Conservation (phyloP, 2,329 filamentous ascomycete genomes). For the Dactylellina cionopaga region DNA sequence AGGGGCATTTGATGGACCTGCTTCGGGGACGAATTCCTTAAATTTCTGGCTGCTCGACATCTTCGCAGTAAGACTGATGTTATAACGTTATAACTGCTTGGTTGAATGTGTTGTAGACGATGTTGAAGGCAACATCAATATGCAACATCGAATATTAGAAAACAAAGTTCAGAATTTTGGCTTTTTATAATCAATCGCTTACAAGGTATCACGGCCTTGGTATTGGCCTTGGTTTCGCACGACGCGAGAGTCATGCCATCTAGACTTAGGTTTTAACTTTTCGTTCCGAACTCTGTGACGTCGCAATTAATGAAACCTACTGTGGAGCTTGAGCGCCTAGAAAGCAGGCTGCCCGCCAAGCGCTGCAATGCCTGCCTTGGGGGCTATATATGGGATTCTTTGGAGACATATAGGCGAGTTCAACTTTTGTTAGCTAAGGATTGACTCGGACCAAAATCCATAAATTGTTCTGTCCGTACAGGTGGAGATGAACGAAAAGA, state of each 20-base stretch:
- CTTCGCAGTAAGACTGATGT: not conserved
- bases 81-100: not conserved
- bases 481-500: conserved; percentile 11
- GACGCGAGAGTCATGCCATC: not conserved
- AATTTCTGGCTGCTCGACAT: conserved; percentile 14
- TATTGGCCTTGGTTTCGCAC: conserved; percentile 8
- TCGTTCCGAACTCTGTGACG: conserved; percentile 10
- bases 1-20: conserved; percentile 14
- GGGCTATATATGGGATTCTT: conserved; percentile 15
- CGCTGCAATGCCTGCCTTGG: conserved; percentile 35
- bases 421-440: no score
- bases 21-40: conserved; percentile 15
- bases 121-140: not conserved
- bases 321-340: not conserved
- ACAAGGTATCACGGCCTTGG: not conserved
- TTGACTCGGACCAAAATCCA: not conserved
- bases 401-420: not conserved
- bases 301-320: not conserved
- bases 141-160: not conserved
- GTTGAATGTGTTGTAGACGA: conserved; percentile 9
- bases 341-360: conserved; percentile 33
- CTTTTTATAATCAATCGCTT: not conserved
- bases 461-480: conserved; percentile 7
- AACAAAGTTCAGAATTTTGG: no score
- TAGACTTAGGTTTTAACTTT: not conserved